Evolutionary conservation across 73 alveolate genomes (phyloP), one percentile per base, ranked within the genome.

Genomic region (Paraurostyla sp.): DNA sequence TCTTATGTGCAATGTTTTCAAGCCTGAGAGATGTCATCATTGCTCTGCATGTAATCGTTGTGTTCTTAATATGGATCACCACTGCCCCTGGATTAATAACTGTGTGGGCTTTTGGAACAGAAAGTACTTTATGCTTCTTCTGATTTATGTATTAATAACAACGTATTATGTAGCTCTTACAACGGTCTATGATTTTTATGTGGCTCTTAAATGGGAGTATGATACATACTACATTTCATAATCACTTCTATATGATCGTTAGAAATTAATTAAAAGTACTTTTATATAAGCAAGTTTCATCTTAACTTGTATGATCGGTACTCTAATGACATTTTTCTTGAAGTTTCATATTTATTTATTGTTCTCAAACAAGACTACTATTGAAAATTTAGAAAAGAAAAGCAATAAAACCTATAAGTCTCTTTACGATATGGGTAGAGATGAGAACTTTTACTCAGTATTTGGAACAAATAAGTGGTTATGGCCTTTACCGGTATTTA

Each of bases 11-110:
- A 96, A 96, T 69, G 95, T 89, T 0, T 93, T 94, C 82, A 96
- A 96, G 76, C 99, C 99, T 2, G 98, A 96, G 86, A 73, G 99
- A 68, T 92, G 97, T 36, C 98, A 96, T 85, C 99, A 97, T 88
- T 97, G 98, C 65, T 93, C 97, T 2, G 95, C 98, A 54, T 97
- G 99, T 82, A 96, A 96, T 90, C 91, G 97, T 60, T 97, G 99
- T 71, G 98, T 93, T 11, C 93, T 97, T 71, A 97, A 94, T 60
- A 97, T 97, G 99, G 99, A 97, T 73, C 99, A 96, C 82, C 99
- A 97, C 88, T 96, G 99, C 68, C 98, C 99, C 29, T 96, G 99
- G 99, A 87, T 97, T 56, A 94, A 94, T 73, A 97, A 97, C 92
- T 96, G 99, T 89, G 95, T 96, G 22, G 99, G 99, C 41, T 96